Conservation (phyloP, 1,284 basidiomycete genomes). For the Ganoderma leucocontextum region DNA sequence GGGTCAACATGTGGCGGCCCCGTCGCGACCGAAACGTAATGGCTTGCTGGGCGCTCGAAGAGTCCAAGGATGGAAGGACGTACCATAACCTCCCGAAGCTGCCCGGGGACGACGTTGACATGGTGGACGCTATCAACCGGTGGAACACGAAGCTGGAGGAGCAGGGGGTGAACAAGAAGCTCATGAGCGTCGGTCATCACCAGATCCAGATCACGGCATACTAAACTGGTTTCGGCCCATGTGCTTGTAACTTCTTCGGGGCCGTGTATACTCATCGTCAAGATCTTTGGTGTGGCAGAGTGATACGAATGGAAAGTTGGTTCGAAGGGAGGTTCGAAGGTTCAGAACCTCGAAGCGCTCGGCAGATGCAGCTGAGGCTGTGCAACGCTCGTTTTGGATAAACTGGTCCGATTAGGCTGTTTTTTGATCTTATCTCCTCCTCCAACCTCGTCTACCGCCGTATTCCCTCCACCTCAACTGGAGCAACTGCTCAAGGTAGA, state of each 20-base stretch:
- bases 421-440: not conserved
- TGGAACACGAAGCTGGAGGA: slow-evolving; percentile 39
- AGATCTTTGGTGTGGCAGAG: not conserved
- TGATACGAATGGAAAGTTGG: not conserved
- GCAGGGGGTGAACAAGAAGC: slow-evolving; percentile 24
- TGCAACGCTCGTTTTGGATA: not conserved
- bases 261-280: too few relatives aligned
- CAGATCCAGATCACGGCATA: slow-evolving; percentile 21
- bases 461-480: not conserved
- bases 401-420: not conserved
- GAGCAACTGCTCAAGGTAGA: not conserved
- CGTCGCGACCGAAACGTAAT: slow-evolving; percentile 33
- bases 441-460: not conserved
- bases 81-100: slow-evolving; percentile 35
- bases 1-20: slow-evolving; percentile 32
- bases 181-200: slow-evolving; percentile 29
- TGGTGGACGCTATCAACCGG: slow-evolving; percentile 30
- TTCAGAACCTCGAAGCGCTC: not conserved
- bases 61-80: slow-evolving; percentile 22
- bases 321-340: not conserved
- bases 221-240: not conserved
- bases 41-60: slow-evolving; percentile 32
- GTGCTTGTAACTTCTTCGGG: not conserved
- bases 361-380: not conserved
- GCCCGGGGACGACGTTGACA: slow-evolving; percentile 25